Base-by-base conservation (phyloP, 768 basidiomycete species). In the Dioszegia crocea region DNA sequence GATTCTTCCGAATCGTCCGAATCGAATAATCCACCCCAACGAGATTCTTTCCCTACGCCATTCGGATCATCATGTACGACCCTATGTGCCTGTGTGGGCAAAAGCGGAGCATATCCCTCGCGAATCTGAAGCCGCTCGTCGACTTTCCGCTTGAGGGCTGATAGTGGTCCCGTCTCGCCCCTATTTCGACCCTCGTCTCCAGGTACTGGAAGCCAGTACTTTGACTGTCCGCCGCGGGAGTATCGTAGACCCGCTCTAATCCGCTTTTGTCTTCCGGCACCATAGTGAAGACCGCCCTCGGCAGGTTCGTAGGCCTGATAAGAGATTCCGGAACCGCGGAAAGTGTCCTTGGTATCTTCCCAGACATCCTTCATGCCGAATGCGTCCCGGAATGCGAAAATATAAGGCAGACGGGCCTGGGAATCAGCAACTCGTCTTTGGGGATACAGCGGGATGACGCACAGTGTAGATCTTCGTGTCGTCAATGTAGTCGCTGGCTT, bases 291-390 rank as follows among this genome's bases (percentile, higher is more conserved):
- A 60, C 84, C 84, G 1, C 92, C 93, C 72, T 96, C 93, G 39
- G 88, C 89, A 2, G 96, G 94, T 72, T 99, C 96, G 73, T 94
- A 99, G 56, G 89, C 88, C 47, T 91, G 86, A 77, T 99, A 99
- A 58, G 90, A 89, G 83, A 97, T 91, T 3, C 93, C 90, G 65
- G 88, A 83, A 11, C 94, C 94, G 26, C 83, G 83, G 10, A 96
- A 78, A 0, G 94, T 98, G 6, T 84, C 79, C 65, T 87, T 86
- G 4, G 83, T 83, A 76, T 99, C 96, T 74, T 88, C 86, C 56
- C 89, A 78, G 49, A 99, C 88, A 71, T 99, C 96, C 57, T 85
- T 84, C 49, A 85, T 63, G 4, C 93, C 90, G 61, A 94, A 88
- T 0, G 92, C 87, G 70, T 99, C 96, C 5, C 88, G 82, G 60